A percentile compares a stretch with the other conserved stretches of the same genome.
Evolutionary conservation across 2,329 filamentous ascomycete genomes (phyloP).

Genomic region (Trichophyton simii): DNA sequence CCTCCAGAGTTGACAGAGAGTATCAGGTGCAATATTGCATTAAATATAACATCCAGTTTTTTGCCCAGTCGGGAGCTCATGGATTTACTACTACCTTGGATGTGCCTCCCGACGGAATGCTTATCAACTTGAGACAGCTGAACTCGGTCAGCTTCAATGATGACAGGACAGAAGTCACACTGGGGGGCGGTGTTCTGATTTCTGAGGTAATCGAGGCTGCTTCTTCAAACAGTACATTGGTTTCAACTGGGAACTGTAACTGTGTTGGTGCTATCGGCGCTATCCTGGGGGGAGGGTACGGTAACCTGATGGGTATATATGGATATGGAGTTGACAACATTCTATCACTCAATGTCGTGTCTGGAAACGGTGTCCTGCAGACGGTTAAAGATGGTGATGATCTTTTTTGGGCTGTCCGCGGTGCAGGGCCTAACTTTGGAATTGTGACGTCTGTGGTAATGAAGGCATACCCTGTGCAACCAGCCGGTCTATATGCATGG

Average conservation of each 20-base stretch:
- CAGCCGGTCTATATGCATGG: conserved; percentile 18
- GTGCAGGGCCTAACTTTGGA: conserved; percentile 49
- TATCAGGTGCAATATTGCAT: conserved; percentile 39
- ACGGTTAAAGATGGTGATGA: conserved; percentile 25
- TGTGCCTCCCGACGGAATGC: conserved; percentile 39
- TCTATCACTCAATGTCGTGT: conserved; percentile 39
- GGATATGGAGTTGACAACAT: conserved; percentile 45
- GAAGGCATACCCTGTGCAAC: conserved; percentile 16
- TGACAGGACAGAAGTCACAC: conserved; percentile 35
- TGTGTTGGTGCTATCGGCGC: conserved; percentile 39
- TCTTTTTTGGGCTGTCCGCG: conserved; percentile 46
- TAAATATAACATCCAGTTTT: conserved; percentile 36
- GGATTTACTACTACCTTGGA: conserved; percentile 40
- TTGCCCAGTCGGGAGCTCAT: conserved; percentile 43
- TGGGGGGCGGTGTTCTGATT: conserved; percentile 34
- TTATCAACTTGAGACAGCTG: conserved; percentile 38
- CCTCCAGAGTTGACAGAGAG: conserved; percentile 7
- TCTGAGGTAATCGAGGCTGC: conserved; percentile 7
- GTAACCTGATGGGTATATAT: conserved; percentile 42
- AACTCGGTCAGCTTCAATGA: conserved; percentile 31
- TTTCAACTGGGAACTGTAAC: conserved; percentile 39
- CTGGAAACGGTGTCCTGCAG: conserved; percentile 36
- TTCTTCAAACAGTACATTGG: not conserved
- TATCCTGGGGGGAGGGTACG: conserved; percentile 46
- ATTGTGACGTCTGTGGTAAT: conserved; percentile 38